Evolutionary conservation across 371 early-diverging fungal species (phyloP), one percentile per base, ranked within the genome.

Genomic region (Mucor velutinosus): DNA sequence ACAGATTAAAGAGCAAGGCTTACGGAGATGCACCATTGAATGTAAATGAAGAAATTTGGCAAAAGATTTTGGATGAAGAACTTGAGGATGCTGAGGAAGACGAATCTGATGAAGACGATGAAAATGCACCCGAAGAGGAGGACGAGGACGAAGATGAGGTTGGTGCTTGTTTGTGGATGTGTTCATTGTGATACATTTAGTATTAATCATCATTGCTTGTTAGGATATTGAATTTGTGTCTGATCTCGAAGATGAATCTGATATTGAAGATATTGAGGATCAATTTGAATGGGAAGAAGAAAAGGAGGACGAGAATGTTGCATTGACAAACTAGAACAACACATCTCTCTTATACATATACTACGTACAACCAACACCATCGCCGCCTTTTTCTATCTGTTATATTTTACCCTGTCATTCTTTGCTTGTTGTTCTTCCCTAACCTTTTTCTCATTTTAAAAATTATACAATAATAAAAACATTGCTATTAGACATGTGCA

Each of bases 1-100:
- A 95, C 65, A 87, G 99, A 69, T 85, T 99, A 67, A 94, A 95
- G 87, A 90, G 82, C 77, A 99, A 99, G 74, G 93, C 93, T 7
- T 93, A 94, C 77, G 94, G 93, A 64, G 97, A 98, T 75, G 94
- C 92, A 66, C 96, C 94, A 25, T 75, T 94, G 69, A 93, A 94
- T 77, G 93, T 96, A 71, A 95, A 96, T 71, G 92, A 95, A 80
- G 88, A 89, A 64, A 90, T 95, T 35, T 94, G 93, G 93, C 89
- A 87, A 70, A 86, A 94, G 79, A 87, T 90, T 47, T 59, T 90
- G 64, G 89, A 91, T 72, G 85, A 90, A 69, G 85, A 85, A 12
- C 80, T 84, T 23, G 84, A 93, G 60, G 90, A 81, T 65, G 88
- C 87, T 41, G 92, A 91, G 59, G 86, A 90, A 73, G 93, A 93